Percentiles rank a stretch among this genome's conserved stretches.
Evolutionary conservation across 148 eudicot species (phyloP).

Genomic region (Fagopyrum esculentum): DNA sequence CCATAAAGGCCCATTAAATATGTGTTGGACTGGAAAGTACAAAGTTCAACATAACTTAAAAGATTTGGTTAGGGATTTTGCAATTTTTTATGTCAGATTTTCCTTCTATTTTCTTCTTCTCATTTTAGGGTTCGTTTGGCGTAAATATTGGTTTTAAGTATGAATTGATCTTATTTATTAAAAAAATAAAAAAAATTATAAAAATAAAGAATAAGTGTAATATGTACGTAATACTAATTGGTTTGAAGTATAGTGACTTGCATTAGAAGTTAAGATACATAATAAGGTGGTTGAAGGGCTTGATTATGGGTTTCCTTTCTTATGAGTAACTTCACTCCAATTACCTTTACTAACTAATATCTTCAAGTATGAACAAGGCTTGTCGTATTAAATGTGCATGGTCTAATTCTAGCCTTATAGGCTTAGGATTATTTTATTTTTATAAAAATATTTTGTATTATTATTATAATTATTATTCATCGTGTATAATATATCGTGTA

Average conservation of each 20-base stretch:
- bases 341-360: neutral
- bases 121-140: too few species aligned
- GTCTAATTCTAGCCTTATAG: neutral
- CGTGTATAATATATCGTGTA: neutral
- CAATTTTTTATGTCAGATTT: too few species aligned
- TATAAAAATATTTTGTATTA: neutral
- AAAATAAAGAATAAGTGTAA: neutral
- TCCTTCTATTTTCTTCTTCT: too few species aligned
- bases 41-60: too few species aligned
- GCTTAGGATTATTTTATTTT: neutral
- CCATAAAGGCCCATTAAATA: neutral
- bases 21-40: neutral
- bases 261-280: conserved; percentile 8
- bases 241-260: neutral
- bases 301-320: neutral
- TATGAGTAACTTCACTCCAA: conserved; percentile 5
- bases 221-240: neutral
- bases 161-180: too few species aligned
- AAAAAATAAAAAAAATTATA: too few species aligned
- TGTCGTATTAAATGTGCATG: neutral
- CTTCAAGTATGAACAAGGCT: neutral
- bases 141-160: too few species aligned
- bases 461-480: too few species aligned
- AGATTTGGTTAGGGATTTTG: too few species aligned
- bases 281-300: conserved; percentile 3